Evolutionary conservation across 768 basidiomycete species (phyloP).

Genomic region (Suillus fuscotomentosus): DNA sequence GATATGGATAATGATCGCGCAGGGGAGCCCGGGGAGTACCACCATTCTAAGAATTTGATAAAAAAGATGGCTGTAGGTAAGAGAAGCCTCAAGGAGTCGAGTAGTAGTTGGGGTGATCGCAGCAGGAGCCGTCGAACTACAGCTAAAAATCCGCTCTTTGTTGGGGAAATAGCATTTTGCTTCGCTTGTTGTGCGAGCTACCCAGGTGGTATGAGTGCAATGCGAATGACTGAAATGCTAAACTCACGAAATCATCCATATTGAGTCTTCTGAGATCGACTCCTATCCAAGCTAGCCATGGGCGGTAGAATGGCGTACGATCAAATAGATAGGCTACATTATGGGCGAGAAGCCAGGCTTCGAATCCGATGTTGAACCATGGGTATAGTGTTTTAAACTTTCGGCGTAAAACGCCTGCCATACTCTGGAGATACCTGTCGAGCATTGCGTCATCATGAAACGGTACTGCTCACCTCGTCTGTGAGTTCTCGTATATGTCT

Average conservation of each 20-base stretch:
- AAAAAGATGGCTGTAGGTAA: conserved; percentile 92
- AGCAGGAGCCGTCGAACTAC: conserved; percentile 47
- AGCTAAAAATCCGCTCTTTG: conserved; percentile 37
- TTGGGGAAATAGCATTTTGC: conserved; percentile 20
- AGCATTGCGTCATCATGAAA: conserved; percentile 3
- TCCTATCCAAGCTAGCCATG: conserved; percentile 87
- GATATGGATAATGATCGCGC: conserved; percentile 69
- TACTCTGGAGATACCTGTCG: conserved; percentile 37
- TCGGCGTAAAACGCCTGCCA: conserved; percentile 52
- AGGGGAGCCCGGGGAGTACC: conserved; percentile 94
- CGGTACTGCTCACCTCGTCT: conserved; percentile 46
- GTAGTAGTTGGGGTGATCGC: conserved; percentile 57
- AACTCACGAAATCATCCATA: conserved; percentile 73
- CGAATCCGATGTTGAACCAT: conserved; percentile 73
- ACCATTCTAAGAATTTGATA: conserved; percentile 98
- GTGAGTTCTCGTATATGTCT: conserved; percentile 45
- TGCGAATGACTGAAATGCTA: conserved; percentile 1
- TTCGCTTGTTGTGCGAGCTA: conserved; percentile 16
- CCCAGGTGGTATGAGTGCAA: conserved; percentile 3
- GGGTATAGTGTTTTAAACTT: conserved; percentile 79
- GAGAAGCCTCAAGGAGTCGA: conserved; percentile 77
- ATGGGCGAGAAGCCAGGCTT: conserved; percentile 79
- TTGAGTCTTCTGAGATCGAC: conserved; percentile 79
- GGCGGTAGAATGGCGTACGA: conserved; percentile 80
- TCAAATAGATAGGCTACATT: conserved; percentile 93